Evolutionary conservation across 2,329 filamentous ascomycete species (phyloP).

Genomic region (Colletotrichum sp.): DNA sequence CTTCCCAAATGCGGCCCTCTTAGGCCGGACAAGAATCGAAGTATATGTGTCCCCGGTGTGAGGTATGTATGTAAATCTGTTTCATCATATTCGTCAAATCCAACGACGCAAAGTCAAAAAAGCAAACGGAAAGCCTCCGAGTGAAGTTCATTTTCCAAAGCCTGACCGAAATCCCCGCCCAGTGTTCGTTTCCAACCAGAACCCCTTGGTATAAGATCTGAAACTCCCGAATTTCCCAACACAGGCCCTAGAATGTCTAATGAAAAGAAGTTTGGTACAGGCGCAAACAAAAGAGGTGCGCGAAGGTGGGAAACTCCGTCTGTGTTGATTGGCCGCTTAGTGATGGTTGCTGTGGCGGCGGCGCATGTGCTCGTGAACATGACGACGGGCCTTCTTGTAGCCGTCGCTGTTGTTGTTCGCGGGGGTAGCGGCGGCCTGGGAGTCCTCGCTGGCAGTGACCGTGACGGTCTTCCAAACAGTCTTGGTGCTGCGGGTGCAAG

Average conservation of each 20-base stretch:
- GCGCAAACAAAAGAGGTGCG: not conserved
- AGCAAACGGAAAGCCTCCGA: not conserved
- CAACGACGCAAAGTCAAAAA: not conserved
- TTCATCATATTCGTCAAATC: slow-evolving; percentile 18
- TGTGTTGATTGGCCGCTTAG: slow-evolving; percentile 20
- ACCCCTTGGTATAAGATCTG: slow-evolving; percentile 5
- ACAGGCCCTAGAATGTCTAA: slow-evolving; percentile 21
- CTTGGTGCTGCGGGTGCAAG: slow-evolving; percentile 31
- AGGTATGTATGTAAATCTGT: slow-evolving; percentile 5
- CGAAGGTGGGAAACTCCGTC: not conserved
- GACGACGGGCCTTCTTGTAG: slow-evolving; percentile 35
- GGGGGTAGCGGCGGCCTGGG: slow-evolving; percentile 16
- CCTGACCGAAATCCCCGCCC: not conserved
- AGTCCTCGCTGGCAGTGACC: slow-evolving; percentile 52
- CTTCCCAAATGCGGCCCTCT: slow-evolving; percentile 9
- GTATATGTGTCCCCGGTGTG: not conserved
- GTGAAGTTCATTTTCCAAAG: not conserved
- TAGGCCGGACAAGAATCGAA: slow-evolving; percentile 8
- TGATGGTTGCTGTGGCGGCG: slow-evolving; percentile 36
- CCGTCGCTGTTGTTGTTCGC: slow-evolving; percentile 11
- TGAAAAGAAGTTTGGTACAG: slow-evolving; percentile 20
- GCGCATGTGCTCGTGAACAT: slow-evolving; percentile 39
- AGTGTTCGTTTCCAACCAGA: not conserved
- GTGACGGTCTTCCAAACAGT: slow-evolving; percentile 53
- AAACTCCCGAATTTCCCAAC: slow-evolving; percentile 1